These are phyloP conservation scores for Suillus variegatus DNA, from an alignment of 768 basidiomycete species.

Conservation along the genomic window DNA sequence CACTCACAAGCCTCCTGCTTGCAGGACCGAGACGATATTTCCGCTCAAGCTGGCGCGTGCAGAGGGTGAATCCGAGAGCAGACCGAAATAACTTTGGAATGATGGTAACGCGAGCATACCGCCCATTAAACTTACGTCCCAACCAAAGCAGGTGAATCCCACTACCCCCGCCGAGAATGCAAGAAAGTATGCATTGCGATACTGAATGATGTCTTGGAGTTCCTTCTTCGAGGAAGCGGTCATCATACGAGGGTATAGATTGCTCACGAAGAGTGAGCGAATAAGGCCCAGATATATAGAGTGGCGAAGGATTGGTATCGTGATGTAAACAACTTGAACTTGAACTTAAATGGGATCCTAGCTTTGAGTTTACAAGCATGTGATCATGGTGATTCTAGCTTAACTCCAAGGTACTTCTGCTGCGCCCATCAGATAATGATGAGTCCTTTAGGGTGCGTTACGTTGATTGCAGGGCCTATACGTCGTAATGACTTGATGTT, in stretches of 20 bases:
- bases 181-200: slow-evolving; percentile 37
- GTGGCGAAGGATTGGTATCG: too few relatives aligned
- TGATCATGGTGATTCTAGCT: too few relatives aligned
- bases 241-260: slow-evolving; percentile 11
- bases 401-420: too few relatives aligned
- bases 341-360: too few relatives aligned
- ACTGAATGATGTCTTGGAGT: slow-evolving; percentile 21
- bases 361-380: too few relatives aligned
- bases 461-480: too few relatives aligned
- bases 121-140: slow-evolving; percentile 39
- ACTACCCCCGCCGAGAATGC: slow-evolving; percentile 32
- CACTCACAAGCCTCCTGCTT: slow-evolving; percentile 35
- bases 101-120: slow-evolving; percentile 36
- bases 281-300: too few relatives aligned
- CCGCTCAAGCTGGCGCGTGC: slow-evolving; percentile 31
- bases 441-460: too few relatives aligned
- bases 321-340: too few relatives aligned
- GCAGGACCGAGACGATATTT: slow-evolving; percentile 40
- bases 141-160: slow-evolving; percentile 37
- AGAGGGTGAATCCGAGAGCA: slow-evolving; percentile 27
- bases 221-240: slow-evolving; percentile 16
- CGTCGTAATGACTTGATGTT: too few relatives aligned
- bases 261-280: too few relatives aligned
- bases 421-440: too few relatives aligned
- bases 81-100: slow-evolving; percentile 36